A percentile compares a stretch with the other conserved stretches of the same genome.
Evolutionary conservation across 2,329 filamentous ascomycete genomes (phyloP).

Genomic region (Cladobotryum protrusum): DNA sequence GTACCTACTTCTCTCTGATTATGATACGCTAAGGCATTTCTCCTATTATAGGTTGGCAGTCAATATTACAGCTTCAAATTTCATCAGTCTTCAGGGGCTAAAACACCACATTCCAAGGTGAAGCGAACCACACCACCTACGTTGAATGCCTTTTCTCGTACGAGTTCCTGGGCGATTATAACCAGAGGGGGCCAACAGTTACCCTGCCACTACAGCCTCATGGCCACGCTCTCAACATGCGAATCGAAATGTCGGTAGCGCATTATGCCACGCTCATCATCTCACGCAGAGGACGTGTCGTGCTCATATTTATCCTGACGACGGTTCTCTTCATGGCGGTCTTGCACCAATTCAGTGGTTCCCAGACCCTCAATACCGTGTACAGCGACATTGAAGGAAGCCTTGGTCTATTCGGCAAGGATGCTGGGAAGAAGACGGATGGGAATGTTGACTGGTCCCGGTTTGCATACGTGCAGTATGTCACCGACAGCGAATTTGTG

Average conservation of each 20-base stretch:
- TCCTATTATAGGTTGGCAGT: too few relatives aligned
- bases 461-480: slow-evolving; percentile 46
- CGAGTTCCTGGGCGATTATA: not conserved
- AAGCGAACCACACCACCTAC: not conserved
- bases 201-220: not conserved
- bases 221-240: not conserved
- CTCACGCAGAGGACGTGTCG: not conserved
- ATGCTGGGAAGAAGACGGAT: not conserved
- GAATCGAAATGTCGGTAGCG: not conserved
- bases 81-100: too few relatives aligned
- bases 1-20: too few relatives aligned
- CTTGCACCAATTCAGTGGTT: not conserved
- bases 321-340: not conserved
- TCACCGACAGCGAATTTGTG: slow-evolving; percentile 40
- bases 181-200: not conserved
- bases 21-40: too few relatives aligned
- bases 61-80: too few relatives aligned
- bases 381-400: not conserved
- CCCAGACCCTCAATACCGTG: too few relatives aligned
- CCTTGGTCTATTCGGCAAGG: not conserved
- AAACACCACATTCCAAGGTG: not conserved
- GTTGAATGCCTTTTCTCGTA: too few relatives aligned
- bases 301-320: not conserved
- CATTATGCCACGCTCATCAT: not conserved
- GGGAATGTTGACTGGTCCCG: slow-evolving; percentile 34